Percentiles rank a stretch among this genome's conserved stretches.
These are phyloP conservation scores for Penicillium hesseltinei DNA, from an alignment of 2,329 filamentous ascomycete species.

Conservation along the genomic window DNA sequence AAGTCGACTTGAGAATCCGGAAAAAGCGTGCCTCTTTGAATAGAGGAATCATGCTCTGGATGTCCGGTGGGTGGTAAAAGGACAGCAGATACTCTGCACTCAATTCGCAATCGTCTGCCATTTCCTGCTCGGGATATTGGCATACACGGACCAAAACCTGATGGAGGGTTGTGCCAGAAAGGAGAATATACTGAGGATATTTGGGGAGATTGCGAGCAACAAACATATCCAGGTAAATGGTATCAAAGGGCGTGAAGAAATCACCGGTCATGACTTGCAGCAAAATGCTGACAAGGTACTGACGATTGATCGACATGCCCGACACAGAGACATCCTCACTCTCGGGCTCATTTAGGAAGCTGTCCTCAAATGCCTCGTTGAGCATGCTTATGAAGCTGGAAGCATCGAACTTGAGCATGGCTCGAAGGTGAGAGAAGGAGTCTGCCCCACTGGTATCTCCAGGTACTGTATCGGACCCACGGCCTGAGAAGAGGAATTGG, in stretches of 20 bases:
- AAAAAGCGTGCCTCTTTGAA: slow-evolving; percentile 82
- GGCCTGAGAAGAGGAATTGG: slow-evolving; percentile 88
- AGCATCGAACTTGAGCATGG: slow-evolving; percentile 83
- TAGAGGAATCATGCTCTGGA: slow-evolving; percentile 70
- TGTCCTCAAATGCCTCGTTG: slow-evolving; percentile 96
- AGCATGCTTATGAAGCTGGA: slow-evolving; percentile 91
- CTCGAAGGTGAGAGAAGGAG: slow-evolving; percentile 79
- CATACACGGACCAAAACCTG: slow-evolving; percentile 80
- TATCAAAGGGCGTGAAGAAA: slow-evolving; percentile 73
- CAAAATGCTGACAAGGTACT: slow-evolving; percentile 88
- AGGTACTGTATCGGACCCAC: slow-evolving; percentile 33
- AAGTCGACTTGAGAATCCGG: slow-evolving; percentile 86
- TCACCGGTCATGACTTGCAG: slow-evolving; percentile 79
- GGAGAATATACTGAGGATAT: slow-evolving; percentile 90
- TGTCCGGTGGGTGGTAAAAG: slow-evolving; percentile 83
- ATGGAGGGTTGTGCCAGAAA: slow-evolving; percentile 81
- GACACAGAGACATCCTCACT: slow-evolving; percentile 57
- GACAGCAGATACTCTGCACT: slow-evolving; percentile 94
- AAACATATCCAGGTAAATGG: slow-evolving; percentile 97
- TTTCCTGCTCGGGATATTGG: slow-evolving; percentile 72
- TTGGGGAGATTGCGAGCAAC: slow-evolving; percentile 93
- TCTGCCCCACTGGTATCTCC: slow-evolving; percentile 58
- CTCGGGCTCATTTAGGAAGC: slow-evolving; percentile 80
- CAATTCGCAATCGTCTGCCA: slow-evolving; percentile 92
- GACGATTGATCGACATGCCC: slow-evolving; percentile 73